These are phyloP conservation scores for Diaporthe sp. DNA, from an alignment of 2,329 filamentous ascomycete genomes.

Conservation along the genomic window DNA sequence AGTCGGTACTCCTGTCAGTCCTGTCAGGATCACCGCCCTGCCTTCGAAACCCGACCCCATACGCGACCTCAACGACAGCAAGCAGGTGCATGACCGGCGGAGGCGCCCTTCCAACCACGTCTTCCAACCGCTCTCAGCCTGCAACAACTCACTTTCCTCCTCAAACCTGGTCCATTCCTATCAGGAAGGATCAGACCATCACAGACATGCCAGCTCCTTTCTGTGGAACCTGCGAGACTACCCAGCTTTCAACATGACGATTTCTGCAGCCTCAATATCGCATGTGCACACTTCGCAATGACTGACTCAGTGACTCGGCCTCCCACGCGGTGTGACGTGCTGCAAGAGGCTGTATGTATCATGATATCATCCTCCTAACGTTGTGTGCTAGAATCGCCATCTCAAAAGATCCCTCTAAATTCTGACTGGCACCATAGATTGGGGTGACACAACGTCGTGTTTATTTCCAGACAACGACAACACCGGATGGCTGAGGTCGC, in stretches of 20 bases:
- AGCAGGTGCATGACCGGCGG: constrained; percentile 1
- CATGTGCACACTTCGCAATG: not conserved
- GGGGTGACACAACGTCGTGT: constrained; percentile 29
- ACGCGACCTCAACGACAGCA: constrained; percentile 11
- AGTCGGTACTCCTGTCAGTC: not conserved
- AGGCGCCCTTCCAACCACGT: constrained; percentile 7
- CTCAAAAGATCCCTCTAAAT: not conserved
- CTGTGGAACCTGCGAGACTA: constrained; percentile 4
- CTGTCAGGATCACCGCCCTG: constrained; percentile 7
- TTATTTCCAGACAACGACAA: constrained; percentile 9
- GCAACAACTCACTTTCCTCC: not conserved
- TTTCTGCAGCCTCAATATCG: constrained; percentile 20
- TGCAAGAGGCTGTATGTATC: constrained; percentile 27
- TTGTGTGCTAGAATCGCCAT: constrained; percentile 1
- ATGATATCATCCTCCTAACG: constrained; percentile 34
- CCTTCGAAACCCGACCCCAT: constrained; percentile 5
- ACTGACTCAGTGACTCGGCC: constrained; percentile 12
- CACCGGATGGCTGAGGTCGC: constrained; percentile 30
- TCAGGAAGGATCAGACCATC: constrained; percentile 12
- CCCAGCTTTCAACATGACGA: not conserved
- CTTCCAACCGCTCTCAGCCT: not conserved
- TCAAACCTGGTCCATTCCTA: not conserved
- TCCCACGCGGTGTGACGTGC: constrained; percentile 24
- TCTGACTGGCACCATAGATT: constrained; percentile 19
- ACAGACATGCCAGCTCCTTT: constrained; percentile 7